Evolutionary conservation across 2,329 filamentous ascomycete genomes (phyloP), one percentile per base, ranked within the genome.

Genomic region (Beauveria bassiana): DNA sequence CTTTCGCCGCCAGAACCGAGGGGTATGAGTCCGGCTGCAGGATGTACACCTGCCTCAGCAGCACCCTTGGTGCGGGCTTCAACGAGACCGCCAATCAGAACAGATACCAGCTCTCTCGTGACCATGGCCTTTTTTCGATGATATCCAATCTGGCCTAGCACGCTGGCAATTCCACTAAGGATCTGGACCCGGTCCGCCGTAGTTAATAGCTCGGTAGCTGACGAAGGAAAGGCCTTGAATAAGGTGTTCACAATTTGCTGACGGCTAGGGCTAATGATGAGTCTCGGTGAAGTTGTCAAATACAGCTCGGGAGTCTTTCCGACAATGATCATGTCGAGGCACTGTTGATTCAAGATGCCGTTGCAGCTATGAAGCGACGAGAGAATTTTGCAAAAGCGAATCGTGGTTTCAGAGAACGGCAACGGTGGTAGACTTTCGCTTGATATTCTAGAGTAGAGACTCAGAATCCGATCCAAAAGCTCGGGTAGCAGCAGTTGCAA

Each of bases 41-140:
- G 95, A 74, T 98, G 93, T 42, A 99, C 91, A 3, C 93, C 95
- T 69, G 95, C 90, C 70, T 98, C 95, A n/a, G 95, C 93, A 46
- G 95, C 95, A 38, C 93, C 93, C 53, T 93, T 83, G 52, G 96
- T 97, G 45, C 95, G 85, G 18, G 95, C 95, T 73, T 97, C 91
- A 5, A 96, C 88, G 9, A 99, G 80, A 3, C 90, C 92, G 40
- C 87, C 88, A 58, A 96, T 90, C 46, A 98, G 80, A 18, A 92
- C 86, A 3, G 87, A 88, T 9, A 99, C 82, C 55, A 98, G 81
- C 69, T 97, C 92, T 67, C 90, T 87, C 68, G 96, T 82, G 0
- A 97, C 86, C 76, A 98, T 89, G 5, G 90, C 92, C 73, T 96
- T 96, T 75, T 97, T 98, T 62, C 95, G 84, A 63, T 92, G 86